Evolutionary conservation across 768 basidiomycete species (phyloP), one percentile per base, ranked within the genome.

Genomic region (Pleurotus cornucopiae): DNA sequence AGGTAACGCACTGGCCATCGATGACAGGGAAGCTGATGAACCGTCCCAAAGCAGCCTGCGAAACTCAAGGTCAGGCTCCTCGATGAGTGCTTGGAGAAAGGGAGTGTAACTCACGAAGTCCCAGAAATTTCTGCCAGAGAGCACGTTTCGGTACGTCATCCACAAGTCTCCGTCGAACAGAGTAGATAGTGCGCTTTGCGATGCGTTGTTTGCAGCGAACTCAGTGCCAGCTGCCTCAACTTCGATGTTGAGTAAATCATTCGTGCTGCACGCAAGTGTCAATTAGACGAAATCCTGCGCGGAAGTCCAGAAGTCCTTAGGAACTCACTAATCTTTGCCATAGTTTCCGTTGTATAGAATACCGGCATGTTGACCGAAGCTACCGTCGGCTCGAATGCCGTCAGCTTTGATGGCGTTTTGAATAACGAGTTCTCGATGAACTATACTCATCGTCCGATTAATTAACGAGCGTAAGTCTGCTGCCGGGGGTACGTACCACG

Each of bases 321-420:
- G 9, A 3, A 64, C 72, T 62, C 16, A 74, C 78, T 62, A 64
- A 57, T 75, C 77, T 56, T 76, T 76, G 14, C 80, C 88, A 60
- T 89, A 89, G 63, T 88, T 88, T 40, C 87, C 88, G 49, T 84
- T 86, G 63, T 87, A 88, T 4, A 86, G 66, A n/a, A 87, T 73
- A 16, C 86, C 86, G 16, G 62, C 67, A 65, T 89, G 88, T 66
- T 60, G 60, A 73, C 76, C 76, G 57, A 81, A 81, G 26, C 76
- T 74, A 4, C 79, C 80, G 62, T 81, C 80, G 6, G 74, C 64
- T 47, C 76, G 71, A 49, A 89, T 86, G 6, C 88, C 87, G 62
- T 91, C 88, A 12, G 76, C 79, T 57, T 69, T 73, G 14, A 76
- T 58, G 0, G 64, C 72, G 54, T 80, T 71, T 48, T 77, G 67